Base-by-base conservation (phyloP, 1,284 basidiomycete genomes). In the Agaricales sp. region DNA sequence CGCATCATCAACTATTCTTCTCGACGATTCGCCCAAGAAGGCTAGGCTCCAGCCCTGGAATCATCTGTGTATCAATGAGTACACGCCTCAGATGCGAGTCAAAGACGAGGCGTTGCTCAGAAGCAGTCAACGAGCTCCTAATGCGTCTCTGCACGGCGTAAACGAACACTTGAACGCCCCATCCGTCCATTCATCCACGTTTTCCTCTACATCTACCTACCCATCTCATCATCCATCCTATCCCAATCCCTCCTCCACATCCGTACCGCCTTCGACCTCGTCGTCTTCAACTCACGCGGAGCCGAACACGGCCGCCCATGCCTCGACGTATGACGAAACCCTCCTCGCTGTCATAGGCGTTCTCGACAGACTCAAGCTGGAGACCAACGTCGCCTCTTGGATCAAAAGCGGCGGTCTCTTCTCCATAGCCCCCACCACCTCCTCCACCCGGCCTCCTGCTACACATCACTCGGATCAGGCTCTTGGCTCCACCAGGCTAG, bases 11-110 rank as follows among this genome's bases (percentile, higher is more conserved):
- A 92, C 90, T 0, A 63, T 93, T 16, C 73, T 93, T 14, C 70
- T 93, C 13, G 90, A 93, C 59, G 90, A 93, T 60, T 89, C 87
- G 2, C 75, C 77, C 4, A 69, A 71, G 41, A 93, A 93, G 61
- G 89, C 87, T 0, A 71, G 68, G 16, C 66, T 87, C 23, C 91
- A 93, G 58, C 90, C 89, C 0, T 85, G 75, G 67, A 91, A 87
- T 59, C 87, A 91, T 57, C 64, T 90, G 14, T 85, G 80, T 57
- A 73, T 91, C 51, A 69, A 67, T 1, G 87, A 90, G 59, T 91
- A 89, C 58, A 67, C 71, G 6, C 63, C 63, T 1, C 59, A 62
- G 3, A 63, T 65, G 56, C 71, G 81, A 12, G 63, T 62, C 19
- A 56, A 54, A 13, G 82, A 84, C 59, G 48, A 11, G 49, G 50